Evolutionary conservation across 148 eudicot genomes (phyloP), one percentile per base, ranked within the genome.

Genomic region (Rhododendron griersonianum): DNA sequence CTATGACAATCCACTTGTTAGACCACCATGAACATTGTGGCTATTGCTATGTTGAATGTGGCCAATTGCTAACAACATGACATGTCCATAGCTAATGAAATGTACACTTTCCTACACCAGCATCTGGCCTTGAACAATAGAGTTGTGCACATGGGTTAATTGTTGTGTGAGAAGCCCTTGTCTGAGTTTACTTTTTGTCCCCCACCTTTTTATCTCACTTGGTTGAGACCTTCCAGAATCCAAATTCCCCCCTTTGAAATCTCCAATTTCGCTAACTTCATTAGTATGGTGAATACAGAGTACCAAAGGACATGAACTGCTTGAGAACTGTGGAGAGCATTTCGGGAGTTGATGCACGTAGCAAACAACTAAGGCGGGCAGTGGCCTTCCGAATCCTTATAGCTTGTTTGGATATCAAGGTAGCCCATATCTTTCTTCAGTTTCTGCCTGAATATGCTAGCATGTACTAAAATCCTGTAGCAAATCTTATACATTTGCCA

Each of bases 231-330:
- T 71, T 44, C n/a, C 74, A 30, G 74, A n/a, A n/a, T 67, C 50
- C 35, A 11, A 13, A 44, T 48, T 67, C 18, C 78, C 15, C 47
- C 19, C 30, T 78, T 69, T 7, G 33, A 47, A 28, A 1, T 7
- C n/a, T 47, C 16, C 35, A n/a, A 7, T 81, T 84, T 75, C 48
- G n/a, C 80, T 69, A 51, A 78, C 30, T 78, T n/a, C 39, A 15
- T 55, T 44, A 81, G 11, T 87, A 50, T 81, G 86, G 23, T 79
- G 83, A 57, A 21, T 81, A 86, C 92, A 96, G 99, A 87, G 84
- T 94, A 69, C 98, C 98, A 23, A 85, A 83, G 80, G 96, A 96
- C 85, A 86, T 88, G 67, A 96, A 94, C 89, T 94, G 94, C 87
- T 87, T 96, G 91, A 91, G 93, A 90, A 81, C 89, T 57, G 89